phyloP scores from a whole-genome alignment of 1,284 basidiomycete genomes.

The Moesziomyces parantarcticus region DNA sequence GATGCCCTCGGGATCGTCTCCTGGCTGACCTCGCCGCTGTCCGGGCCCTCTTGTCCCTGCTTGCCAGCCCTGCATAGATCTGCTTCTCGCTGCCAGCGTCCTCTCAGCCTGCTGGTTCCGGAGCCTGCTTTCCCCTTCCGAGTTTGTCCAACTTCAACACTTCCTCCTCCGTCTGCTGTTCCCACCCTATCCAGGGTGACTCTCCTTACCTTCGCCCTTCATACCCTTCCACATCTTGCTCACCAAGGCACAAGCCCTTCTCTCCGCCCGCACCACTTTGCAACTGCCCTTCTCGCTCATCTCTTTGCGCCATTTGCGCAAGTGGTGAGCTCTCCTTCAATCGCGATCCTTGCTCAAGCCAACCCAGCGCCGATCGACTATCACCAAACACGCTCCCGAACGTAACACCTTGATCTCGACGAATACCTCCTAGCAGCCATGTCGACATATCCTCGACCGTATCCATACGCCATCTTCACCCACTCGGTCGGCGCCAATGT shows the following conservation, averaged over 20 bases:
- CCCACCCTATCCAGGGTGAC: no score
- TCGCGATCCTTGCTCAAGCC: no score
- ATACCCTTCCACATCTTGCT: no score
- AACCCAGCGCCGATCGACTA: no score
- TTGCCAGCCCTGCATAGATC: neutral
- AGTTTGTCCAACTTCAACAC: neutral
- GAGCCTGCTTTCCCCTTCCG: neutral
- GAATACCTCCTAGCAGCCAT: conserved; percentile 3
- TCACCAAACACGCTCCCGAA: no score
- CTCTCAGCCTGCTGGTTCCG: neutral
- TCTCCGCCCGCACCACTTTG: no score
- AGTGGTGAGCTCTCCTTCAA: no score
- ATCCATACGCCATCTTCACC: conserved; percentile 52
- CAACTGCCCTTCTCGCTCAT: no score
- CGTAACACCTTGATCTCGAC: neutral
- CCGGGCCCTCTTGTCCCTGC: neutral
- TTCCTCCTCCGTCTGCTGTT: no score
- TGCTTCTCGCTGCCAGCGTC: neutral
- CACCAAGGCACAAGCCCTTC: no score
- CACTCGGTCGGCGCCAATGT: conserved; percentile 51
- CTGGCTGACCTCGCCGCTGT: neutral
- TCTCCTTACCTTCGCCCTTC: no score
- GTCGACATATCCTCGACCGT: conserved; percentile 20
- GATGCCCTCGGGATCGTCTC: neutral
- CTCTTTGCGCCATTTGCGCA: no score